Evolutionary conservation across 2,329 filamentous ascomycete genomes (phyloP).

Genomic region (Penicillium sp.): DNA sequence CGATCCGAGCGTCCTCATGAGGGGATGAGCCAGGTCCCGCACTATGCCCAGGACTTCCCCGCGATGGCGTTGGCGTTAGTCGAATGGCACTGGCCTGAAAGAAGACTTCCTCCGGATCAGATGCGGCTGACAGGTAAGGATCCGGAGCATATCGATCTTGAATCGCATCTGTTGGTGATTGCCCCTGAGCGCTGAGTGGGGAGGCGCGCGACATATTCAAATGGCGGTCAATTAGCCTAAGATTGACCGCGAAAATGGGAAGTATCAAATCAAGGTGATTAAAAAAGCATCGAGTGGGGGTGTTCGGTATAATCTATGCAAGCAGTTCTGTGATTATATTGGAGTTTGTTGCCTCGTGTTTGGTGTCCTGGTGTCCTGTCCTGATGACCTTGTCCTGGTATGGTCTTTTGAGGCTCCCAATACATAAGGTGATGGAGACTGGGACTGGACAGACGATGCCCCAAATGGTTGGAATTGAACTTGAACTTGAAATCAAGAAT

Average conservation of each 20-base stretch:
- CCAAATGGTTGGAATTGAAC: neutral
- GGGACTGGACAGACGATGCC: neutral
- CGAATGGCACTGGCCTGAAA: constrained; percentile 37
- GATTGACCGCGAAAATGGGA: neutral
- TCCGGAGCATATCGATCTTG: constrained; percentile 37
- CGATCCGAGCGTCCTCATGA: constrained; percentile 17
- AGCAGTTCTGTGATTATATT: neutral
- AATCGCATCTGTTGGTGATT: constrained; percentile 30
- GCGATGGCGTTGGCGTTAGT: constrained; percentile 33
- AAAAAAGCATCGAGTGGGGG: neutral
- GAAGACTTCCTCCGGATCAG: constrained; percentile 40
- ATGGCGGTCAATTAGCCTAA: neutral
- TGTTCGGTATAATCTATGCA: neutral
- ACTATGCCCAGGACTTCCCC: constrained; percentile 19
- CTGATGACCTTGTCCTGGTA: neutral
- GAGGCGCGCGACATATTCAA: constrained; percentile 26
- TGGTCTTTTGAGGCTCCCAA: neutral
- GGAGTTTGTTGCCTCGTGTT: neutral
- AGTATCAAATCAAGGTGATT: neutral
- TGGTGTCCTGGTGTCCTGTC: neutral
- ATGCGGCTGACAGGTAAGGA: constrained; percentile 41
- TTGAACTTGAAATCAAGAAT: neutral
- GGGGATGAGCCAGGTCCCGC: constrained; percentile 17
- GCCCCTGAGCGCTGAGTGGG: constrained; percentile 20
- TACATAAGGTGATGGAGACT: neutral